Evolutionary conservation across 2,329 filamentous ascomycete species (phyloP).

Genomic region (Rasamsonia emersonii): DNA sequence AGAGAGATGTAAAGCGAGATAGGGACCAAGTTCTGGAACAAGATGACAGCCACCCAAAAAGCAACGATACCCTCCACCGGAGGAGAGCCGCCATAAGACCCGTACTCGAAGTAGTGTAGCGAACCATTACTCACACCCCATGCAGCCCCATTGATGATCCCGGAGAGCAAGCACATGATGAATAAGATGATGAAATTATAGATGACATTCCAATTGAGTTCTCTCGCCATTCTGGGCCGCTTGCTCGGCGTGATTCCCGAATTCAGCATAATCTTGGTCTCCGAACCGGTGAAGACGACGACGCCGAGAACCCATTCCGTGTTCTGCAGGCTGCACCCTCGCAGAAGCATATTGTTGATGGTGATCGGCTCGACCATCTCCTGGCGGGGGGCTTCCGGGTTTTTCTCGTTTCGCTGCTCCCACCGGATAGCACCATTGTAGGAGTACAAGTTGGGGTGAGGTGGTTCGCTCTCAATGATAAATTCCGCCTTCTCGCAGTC

Average conservation of each 20-base stretch:
- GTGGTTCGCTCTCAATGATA: slow-evolving; percentile 76
- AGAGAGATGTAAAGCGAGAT: slow-evolving; percentile 97
- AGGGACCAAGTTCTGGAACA: slow-evolving; percentile 97
- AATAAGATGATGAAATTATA: slow-evolving; percentile 92
- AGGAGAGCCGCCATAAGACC: slow-evolving; percentile 66
- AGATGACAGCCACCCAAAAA: slow-evolving; percentile 88
- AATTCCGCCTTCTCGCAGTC: slow-evolving; percentile 91
- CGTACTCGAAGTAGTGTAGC: slow-evolving; percentile 73
- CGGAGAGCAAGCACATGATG: slow-evolving; percentile 78
- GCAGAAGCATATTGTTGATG: slow-evolving; percentile 90
- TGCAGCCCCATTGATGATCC: slow-evolving; percentile 72
- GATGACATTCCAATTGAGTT: slow-evolving; percentile 94
- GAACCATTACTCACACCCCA: slow-evolving; percentile 72
- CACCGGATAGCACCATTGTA: slow-evolving; percentile 87
- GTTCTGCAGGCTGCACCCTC: slow-evolving; percentile 88
- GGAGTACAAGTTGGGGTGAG: slow-evolving; percentile 89
- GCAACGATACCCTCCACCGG: slow-evolving; percentile 85
- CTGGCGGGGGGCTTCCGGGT: slow-evolving; percentile 53
- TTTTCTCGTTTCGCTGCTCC: slow-evolving; percentile 61
- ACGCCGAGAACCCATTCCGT: slow-evolving; percentile 93
- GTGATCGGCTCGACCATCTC: slow-evolving; percentile 87
- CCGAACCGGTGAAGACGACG: slow-evolving; percentile 87
- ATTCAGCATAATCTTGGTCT: slow-evolving; percentile 99
- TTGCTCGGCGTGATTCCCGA: slow-evolving; percentile 92
- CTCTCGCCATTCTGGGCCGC: slow-evolving; percentile 78